These are phyloP conservation scores for Filobasidium uniguttulatum DNA, from an alignment of 1,284 basidiomycete genomes.

Conservation along the genomic window DNA sequence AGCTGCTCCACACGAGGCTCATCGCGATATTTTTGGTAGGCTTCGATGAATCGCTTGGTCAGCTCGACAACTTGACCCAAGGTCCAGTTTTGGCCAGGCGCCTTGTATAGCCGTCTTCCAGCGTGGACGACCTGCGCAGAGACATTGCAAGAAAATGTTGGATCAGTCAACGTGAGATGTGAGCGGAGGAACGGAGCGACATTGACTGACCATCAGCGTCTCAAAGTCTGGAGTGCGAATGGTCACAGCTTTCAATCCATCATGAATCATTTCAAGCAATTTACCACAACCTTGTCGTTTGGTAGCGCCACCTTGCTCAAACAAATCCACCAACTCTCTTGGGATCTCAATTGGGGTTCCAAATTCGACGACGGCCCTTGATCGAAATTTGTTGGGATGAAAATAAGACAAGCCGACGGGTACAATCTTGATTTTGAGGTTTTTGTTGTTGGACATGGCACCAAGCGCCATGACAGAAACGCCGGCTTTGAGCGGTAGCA, in stretches of 20 bases:
- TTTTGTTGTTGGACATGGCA: slow-evolving; percentile 84
- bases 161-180: neutral
- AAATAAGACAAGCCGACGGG: slow-evolving; percentile 93
- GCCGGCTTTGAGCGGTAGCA: slow-evolving; percentile 87
- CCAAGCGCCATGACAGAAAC: slow-evolving; percentile 96
- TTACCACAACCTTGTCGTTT: slow-evolving; percentile 85
- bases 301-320: slow-evolving; percentile 72
- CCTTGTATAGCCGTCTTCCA: slow-evolving; percentile 81
- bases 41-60: slow-evolving; percentile 87
- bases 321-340: slow-evolving; percentile 68
- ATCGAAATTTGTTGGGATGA: slow-evolving; percentile 87
- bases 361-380: slow-evolving; percentile 92
- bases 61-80: slow-evolving; percentile 94
- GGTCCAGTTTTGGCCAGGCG: slow-evolving; percentile 86
- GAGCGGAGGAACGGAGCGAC: neutral
- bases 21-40: slow-evolving; percentile 85
- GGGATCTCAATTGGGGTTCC: slow-evolving; percentile 84
- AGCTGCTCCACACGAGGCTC: slow-evolving; percentile 79
- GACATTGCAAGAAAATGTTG: neutral
- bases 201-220: slow-evolving; percentile 69
- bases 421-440: slow-evolving; percentile 74
- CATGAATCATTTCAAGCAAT: slow-evolving; percentile 83
- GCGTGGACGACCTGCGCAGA: slow-evolving; percentile 91
- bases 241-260: slow-evolving; percentile 94
- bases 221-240: slow-evolving; percentile 94